These are phyloP conservation scores for Macrophomina tecta DNA, from an alignment of 2,329 filamentous ascomycete genomes.

Conservation along the genomic window DNA sequence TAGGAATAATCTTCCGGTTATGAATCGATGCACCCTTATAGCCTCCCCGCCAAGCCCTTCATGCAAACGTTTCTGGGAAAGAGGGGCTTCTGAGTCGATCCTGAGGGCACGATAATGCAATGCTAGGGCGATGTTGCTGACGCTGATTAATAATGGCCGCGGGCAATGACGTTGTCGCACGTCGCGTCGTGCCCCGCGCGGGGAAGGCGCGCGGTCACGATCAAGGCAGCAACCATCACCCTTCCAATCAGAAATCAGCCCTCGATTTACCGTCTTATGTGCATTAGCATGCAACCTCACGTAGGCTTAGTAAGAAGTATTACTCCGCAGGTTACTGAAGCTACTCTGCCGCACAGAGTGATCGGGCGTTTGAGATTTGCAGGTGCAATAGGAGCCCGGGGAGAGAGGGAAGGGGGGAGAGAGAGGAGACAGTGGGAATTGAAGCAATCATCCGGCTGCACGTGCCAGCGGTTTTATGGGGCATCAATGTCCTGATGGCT, in stretches of 20 bases:
- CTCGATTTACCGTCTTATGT: neutral
- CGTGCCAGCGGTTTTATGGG: too few relatives aligned
- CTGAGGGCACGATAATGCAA: neutral
- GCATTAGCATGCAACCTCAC: slow-evolving; percentile 29
- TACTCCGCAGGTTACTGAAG: too few relatives aligned
- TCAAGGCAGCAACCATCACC: neutral
- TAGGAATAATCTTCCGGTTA: neutral
- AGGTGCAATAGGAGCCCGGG: too few relatives aligned
- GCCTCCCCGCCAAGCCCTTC: neutral
- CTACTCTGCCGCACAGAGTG: too few relatives aligned
- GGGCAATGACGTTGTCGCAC: slow-evolving; percentile 5
- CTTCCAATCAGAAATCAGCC: neutral
- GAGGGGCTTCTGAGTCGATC: neutral
- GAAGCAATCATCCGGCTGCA: too few relatives aligned
- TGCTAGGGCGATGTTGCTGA: neutral
- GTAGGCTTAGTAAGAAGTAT: too few relatives aligned
- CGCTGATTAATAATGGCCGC: slow-evolving; percentile 10
- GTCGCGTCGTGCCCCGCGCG: slow-evolving; percentile 1
- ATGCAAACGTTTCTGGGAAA: too few relatives aligned
- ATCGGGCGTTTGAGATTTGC: too few relatives aligned
- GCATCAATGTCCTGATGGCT: too few relatives aligned
- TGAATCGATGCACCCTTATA: neutral
- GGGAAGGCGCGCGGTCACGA: slow-evolving; percentile 20
- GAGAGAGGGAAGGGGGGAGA: too few relatives aligned
- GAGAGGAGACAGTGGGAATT: too few relatives aligned